phyloP scores from a whole-genome alignment of 2,329 filamentous ascomycete genomes.

The Cladosporium velox region DNA sequence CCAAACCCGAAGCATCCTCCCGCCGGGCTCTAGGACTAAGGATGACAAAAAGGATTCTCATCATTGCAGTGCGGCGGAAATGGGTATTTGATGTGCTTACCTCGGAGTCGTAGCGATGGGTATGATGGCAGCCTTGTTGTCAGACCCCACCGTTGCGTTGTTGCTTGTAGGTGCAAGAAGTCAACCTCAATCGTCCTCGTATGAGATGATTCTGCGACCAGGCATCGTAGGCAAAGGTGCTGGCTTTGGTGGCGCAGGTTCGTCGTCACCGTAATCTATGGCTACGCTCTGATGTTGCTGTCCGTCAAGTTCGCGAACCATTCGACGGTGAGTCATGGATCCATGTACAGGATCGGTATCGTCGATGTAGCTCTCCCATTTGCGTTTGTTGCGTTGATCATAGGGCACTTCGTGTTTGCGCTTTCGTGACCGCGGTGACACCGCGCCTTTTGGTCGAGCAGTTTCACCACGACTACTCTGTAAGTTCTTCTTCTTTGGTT shows the following conservation, averaged over 20 bases:
- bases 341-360: conserved; percentile 40
- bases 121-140: no score
- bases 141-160: no score
- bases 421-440: conserved; percentile 15
- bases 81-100: neutral
- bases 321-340: conserved; percentile 46
- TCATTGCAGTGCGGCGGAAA: conserved; percentile 27
- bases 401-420: conserved; percentile 34
- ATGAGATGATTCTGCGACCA: conserved; percentile 1
- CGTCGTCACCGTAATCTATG: conserved; percentile 48
- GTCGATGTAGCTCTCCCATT: conserved; percentile 41
- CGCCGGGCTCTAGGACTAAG: conserved; percentile 40
- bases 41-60: conserved; percentile 41
- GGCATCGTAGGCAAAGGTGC: neutral
- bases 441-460: neutral
- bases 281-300: conserved; percentile 42
- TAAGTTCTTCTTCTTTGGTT: conserved; percentile 22
- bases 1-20: conserved; percentile 30
- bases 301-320: conserved; percentile 48
- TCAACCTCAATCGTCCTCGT: neutral
- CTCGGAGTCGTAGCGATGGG: neutral
- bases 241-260: neutral
- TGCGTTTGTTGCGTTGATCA: conserved; percentile 37
- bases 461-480: conserved; percentile 28
- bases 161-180: neutral